phyloP scores from a whole-genome alignment of 345 rosid genomes.

The Syzygium aqueum region DNA sequence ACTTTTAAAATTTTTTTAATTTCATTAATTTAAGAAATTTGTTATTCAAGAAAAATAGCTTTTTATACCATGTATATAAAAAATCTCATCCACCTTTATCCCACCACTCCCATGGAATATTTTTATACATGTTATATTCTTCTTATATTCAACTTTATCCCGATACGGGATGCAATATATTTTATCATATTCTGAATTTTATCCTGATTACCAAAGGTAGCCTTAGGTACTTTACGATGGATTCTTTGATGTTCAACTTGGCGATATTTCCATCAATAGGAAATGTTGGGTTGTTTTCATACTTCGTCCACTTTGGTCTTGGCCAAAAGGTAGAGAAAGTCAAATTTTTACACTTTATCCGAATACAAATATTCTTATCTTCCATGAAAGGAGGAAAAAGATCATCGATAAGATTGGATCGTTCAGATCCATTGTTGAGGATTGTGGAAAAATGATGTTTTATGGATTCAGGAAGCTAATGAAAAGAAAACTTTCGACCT shows the following conservation, averaged over 20 bases:
- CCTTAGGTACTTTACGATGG: not conserved
- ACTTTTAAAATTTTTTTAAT: not conserved
- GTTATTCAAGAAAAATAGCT: not conserved
- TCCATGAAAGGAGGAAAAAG: not conserved
- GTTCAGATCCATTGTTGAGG: not conserved
- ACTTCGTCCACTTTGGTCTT: not conserved
- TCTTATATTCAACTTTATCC: not conserved
- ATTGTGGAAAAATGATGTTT: not conserved
- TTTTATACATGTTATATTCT: not conserved
- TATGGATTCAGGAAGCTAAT: not conserved
- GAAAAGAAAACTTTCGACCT: not conserved
- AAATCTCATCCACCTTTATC: not conserved
- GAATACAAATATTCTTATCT: not conserved
- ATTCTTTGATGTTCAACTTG: not conserved
- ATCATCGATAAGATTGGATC: not conserved
- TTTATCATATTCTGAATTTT: too few species aligned
- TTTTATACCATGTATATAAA: not conserved
- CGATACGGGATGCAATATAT: too few species aligned
- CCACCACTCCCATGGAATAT: not conserved
- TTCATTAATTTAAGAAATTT: not conserved
- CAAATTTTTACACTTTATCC: not conserved
- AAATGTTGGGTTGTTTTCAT: not conserved
- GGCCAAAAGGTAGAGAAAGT: not conserved
- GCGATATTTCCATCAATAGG: not conserved
- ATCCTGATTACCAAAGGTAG: not conserved